These are phyloP conservation scores for Wickerhamiella nectarea DNA, from an alignment of 805 yeast species.

Conservation along the genomic window DNA sequence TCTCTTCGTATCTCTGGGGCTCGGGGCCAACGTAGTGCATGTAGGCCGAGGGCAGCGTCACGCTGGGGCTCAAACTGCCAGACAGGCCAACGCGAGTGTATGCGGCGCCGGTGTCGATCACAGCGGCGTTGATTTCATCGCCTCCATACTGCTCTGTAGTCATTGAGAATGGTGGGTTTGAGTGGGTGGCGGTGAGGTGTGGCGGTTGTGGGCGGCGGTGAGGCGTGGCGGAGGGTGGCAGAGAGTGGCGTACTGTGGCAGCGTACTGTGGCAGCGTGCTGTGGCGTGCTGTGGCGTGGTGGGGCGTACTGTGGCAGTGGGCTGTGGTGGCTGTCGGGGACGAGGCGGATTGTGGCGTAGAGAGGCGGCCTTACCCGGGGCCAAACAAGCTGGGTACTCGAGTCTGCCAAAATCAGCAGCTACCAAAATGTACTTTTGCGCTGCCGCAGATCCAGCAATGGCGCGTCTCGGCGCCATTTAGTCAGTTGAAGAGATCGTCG, in stretches of 20 bases:
- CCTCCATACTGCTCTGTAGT: slow-evolving; percentile 21
- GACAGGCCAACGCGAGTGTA: slow-evolving; percentile 80
- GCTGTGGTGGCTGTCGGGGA: no score
- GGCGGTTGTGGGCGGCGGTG: background rate
- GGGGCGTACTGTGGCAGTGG: no score
- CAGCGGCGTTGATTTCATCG: slow-evolving; percentile 84
- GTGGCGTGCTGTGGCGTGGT: no score
- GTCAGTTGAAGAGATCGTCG: no score
- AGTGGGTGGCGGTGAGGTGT: background rate
- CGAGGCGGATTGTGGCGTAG: no score
- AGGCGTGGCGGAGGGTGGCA: background rate
- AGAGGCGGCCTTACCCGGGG: no score
- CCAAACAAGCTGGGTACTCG: no score
- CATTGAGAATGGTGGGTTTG: background rate
- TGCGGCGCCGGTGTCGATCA: slow-evolving; percentile 80
- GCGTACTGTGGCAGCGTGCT: no score
- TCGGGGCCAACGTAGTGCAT: background rate
- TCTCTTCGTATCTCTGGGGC: background rate
- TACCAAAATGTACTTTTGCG: no score
- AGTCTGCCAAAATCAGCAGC: no score
- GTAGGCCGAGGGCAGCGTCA: slow-evolving; percentile 27
- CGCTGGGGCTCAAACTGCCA: slow-evolving; percentile 78
- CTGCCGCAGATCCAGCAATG: no score
- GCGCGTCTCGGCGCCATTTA: no score
- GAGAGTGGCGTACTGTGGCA: background rate